phyloP scores from a whole-genome alignment of 768 basidiomycete species.

The Termitomyces sp. region DNA sequence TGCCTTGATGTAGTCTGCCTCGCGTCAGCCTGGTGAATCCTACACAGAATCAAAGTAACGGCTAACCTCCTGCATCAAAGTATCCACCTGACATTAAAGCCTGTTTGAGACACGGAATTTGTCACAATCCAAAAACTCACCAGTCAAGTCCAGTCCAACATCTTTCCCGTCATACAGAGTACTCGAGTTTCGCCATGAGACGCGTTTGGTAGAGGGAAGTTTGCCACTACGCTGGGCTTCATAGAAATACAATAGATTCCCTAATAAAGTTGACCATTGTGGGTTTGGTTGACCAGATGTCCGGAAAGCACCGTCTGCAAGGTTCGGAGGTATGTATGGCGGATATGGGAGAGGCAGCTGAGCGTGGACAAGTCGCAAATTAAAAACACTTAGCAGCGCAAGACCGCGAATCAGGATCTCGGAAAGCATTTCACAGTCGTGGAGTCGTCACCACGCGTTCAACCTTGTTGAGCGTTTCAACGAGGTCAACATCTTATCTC shows the following conservation, averaged over 20 bases:
- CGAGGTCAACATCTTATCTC: background rate
- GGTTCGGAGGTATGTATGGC: conserved; percentile 57
- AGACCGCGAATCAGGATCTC: conserved; percentile 16
- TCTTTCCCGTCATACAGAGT: conserved; percentile 72
- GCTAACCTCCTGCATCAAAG: conserved; percentile 86
- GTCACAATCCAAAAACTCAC: conserved; percentile 22
- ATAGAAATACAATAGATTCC: conserved; percentile 82
- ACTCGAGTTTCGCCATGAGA: conserved; percentile 85
- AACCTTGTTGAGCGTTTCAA: background rate
- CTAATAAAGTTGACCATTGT: conserved; percentile 81
- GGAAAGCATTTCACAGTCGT: conserved; percentile 10
- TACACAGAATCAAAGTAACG: background rate
- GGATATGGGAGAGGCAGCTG: conserved; percentile 63
- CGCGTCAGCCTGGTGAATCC: conserved; percentile 1
- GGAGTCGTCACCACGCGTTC: background rate
- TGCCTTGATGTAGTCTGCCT: conserved; percentile 79
- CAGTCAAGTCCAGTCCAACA: conserved; percentile 66
- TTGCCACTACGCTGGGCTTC: conserved; percentile 86
- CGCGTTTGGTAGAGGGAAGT: conserved; percentile 63
- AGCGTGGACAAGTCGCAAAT: conserved; percentile 27
- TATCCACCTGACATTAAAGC: conserved; percentile 51
- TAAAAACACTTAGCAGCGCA: conserved; percentile 15
- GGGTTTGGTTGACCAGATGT: conserved; percentile 53
- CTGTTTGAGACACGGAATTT: background rate
- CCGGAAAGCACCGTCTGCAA: conserved; percentile 46